Evolutionary conservation across 192 early-diverging fungal genomes (phyloP).

Genomic region (Entomortierella beljakovae): DNA sequence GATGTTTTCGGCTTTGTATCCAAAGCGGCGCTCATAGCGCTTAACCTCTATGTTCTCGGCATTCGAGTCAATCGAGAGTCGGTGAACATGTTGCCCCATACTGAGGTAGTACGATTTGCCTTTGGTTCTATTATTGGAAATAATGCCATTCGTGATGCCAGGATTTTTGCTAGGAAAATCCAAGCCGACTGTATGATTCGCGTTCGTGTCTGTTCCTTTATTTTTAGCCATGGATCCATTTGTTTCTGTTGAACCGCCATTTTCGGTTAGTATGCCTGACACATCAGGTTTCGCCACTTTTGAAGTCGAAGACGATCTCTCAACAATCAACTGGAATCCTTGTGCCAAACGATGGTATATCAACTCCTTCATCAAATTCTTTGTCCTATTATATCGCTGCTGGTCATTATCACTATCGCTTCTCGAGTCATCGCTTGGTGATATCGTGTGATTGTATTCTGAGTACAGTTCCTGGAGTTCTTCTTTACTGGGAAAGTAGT

Average conservation of each 20-base stretch:
- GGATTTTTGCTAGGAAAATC: conserved; percentile 45
- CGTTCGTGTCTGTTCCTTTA: not conserved
- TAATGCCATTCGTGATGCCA: not conserved
- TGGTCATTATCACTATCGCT: conserved; percentile 57
- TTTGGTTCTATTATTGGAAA: conserved; percentile 15
- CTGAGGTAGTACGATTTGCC: conserved; percentile 75
- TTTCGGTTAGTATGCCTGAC: not conserved
- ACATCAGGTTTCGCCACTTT: conserved; percentile 7
- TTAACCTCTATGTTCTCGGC: conserved; percentile 84
- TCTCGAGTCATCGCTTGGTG: conserved; percentile 61
- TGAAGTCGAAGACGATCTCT: conserved; percentile 1
- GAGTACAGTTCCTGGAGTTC: conserved; percentile 76
- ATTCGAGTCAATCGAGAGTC: conserved; percentile 76
- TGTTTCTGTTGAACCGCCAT: not conserved
- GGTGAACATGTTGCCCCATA: conserved; percentile 93
- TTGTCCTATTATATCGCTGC: conserved; percentile 50
- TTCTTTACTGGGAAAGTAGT: conserved; percentile 79
- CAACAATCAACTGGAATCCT: conserved; percentile 90
- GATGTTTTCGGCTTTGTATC: conserved; percentile 68
- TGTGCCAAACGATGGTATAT: conserved; percentile 91
- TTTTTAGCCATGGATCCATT: not conserved
- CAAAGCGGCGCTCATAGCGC: conserved; percentile 79
- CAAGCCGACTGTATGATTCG: conserved; percentile 4
- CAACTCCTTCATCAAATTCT: conserved; percentile 82
- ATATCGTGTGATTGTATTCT: conserved; percentile 84